Percentiles rank a stretch among this genome's conserved stretches.
Conservation (phyloP, 345 rosid species). For the Litchi chinensis region DNA sequence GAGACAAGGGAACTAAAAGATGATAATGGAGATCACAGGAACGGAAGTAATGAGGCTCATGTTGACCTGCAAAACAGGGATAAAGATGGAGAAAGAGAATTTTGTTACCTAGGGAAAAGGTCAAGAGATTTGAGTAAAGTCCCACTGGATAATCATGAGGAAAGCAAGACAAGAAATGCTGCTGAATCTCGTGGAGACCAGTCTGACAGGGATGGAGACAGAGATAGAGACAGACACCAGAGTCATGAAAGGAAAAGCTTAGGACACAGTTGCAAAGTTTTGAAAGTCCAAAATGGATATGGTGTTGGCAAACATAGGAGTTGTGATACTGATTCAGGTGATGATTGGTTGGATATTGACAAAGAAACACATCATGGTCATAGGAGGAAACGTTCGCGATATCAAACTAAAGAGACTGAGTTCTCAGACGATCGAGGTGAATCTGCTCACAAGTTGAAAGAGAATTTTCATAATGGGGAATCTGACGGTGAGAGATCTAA, state of each 20-base stretch:
- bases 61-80: slow-evolving; percentile 20
- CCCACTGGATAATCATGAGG: slow-evolving; percentile 25
- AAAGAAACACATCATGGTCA: slow-evolving; percentile 26
- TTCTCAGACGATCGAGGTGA: slow-evolving; percentile 20
- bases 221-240: slow-evolving; percentile 24
- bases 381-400: slow-evolving; percentile 26
- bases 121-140: slow-evolving; percentile 31
- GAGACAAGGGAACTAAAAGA: slow-evolving; percentile 1
- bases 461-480: not conserved
- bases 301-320: not conserved
- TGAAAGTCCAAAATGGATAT: slow-evolving; percentile 10
- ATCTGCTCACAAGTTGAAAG: slow-evolving; percentile 18
- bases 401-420: slow-evolving; percentile 13
- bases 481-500: slow-evolving; percentile 17
- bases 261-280: no score
- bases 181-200: slow-evolving; percentile 20
- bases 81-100: slow-evolving; percentile 26
- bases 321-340: not conserved
- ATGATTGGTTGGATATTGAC: slow-evolving; percentile 26
- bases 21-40: slow-evolving; percentile 4
- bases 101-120: slow-evolving; percentile 10
- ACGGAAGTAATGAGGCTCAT: slow-evolving; percentile 22
- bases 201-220: slow-evolving; percentile 28
- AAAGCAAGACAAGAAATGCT: slow-evolving; percentile 18
- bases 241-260: not conserved